Evolutionary conservation across 148 eudicot species (phyloP).

Genomic region (Persicaria maculosa): DNA sequence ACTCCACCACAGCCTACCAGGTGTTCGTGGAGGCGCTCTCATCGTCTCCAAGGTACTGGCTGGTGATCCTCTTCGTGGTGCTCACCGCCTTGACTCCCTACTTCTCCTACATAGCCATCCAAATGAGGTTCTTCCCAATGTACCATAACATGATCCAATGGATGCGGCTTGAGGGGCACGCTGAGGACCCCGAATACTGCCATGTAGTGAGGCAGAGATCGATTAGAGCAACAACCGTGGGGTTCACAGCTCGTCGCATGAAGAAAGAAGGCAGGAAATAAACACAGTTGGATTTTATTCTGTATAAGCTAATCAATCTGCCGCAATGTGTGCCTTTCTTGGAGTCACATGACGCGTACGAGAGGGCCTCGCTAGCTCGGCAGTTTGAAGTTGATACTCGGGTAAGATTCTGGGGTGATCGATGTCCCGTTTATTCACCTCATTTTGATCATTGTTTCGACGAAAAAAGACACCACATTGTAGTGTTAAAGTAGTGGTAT

Average conservation of each 20-base stretch:
- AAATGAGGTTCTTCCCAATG: slow-evolving; percentile 76
- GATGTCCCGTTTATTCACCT: neutral
- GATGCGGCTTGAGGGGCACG: slow-evolving; percentile 55
- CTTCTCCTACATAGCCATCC: slow-evolving; percentile 44
- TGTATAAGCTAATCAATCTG: neutral
- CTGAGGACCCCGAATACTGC: slow-evolving; percentile 63
- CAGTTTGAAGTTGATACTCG: too few relatives aligned
- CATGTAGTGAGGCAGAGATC: slow-evolving; percentile 58
- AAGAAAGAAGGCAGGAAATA: slow-evolving; percentile 4
- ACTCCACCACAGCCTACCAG: slow-evolving; percentile 62
- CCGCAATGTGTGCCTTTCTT: neutral
- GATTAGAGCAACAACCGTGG: slow-evolving; percentile 56
- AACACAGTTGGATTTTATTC: neutral
- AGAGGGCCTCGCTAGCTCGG: neutral
- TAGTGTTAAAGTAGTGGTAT: neutral
- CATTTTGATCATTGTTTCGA: neutral
- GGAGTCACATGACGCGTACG: neutral
- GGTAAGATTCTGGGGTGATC: neutral
- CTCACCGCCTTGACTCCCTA: slow-evolving; percentile 64
- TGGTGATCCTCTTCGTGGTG: slow-evolving; percentile 51
- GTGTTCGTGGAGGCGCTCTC: slow-evolving; percentile 65
- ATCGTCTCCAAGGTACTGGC: slow-evolving; percentile 50
- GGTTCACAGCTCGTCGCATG: slow-evolving; percentile 52
- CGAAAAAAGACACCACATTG: neutral
- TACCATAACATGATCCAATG: slow-evolving; percentile 85